These are phyloP conservation scores for Flaveria robusta DNA, from an alignment of 129 eudicot species.

Conservation along the genomic window DNA sequence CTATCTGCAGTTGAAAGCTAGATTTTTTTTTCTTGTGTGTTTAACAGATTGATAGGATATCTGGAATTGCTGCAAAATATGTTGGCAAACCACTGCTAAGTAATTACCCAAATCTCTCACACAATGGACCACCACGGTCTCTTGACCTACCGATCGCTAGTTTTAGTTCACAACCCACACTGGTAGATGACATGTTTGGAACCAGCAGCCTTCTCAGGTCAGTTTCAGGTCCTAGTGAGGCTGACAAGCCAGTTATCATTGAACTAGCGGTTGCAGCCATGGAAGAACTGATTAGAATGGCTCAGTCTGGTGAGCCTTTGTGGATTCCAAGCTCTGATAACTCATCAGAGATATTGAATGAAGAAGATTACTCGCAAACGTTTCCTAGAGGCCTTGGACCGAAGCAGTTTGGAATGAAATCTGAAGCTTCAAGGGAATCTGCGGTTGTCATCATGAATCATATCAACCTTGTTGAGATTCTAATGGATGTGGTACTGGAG, in stretches of 20 bases:
- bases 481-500: slow-evolving; percentile 58
- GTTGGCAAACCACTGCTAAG: slow-evolving; percentile 60
- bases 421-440: slow-evolving; percentile 60
- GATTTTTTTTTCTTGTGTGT: background rate
- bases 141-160: slow-evolving; percentile 39
- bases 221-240: slow-evolving; percentile 44
- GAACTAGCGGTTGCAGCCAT: slow-evolving; percentile 67
- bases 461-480: slow-evolving; percentile 56
- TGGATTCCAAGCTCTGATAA: slow-evolving; percentile 50
- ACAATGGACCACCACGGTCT: slow-evolving; percentile 33
- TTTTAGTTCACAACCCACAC: slow-evolving; percentile 40
- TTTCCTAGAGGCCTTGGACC: slow-evolving; percentile 58
- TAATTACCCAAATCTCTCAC: slow-evolving; percentile 39
- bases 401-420: slow-evolving; percentile 30
- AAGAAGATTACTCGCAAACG: slow-evolving; percentile 45
- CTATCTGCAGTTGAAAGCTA: background rate
- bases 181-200: slow-evolving; percentile 47
- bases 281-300: slow-evolving; percentile 60
- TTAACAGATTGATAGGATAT: slow-evolving; percentile 68
- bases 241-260: slow-evolving; percentile 54
- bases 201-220: slow-evolving; percentile 47
- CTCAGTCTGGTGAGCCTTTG: slow-evolving; percentile 52
- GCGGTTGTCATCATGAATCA: slow-evolving; percentile 61
- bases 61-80: slow-evolving; percentile 77
- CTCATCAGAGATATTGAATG: slow-evolving; percentile 39